phyloP scores from a whole-genome alignment of 2,329 filamentous ascomycete genomes.

The Colletotrichum sp. region DNA sequence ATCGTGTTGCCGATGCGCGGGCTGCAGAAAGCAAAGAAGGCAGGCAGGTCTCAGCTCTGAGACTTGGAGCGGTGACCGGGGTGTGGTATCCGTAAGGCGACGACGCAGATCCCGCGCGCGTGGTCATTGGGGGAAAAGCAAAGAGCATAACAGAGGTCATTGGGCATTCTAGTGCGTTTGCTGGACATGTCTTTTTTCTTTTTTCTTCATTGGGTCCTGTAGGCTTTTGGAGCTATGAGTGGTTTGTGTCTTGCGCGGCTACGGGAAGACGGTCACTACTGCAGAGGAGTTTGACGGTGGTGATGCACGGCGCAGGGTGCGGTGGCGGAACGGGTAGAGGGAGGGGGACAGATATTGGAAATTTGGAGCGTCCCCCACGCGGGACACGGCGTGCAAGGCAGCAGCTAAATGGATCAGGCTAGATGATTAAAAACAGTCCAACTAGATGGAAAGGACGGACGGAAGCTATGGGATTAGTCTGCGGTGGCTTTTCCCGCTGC shows the following conservation, averaged over 20 bases:
- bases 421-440: background rate
- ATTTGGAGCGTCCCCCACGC: background rate
- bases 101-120: background rate
- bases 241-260: background rate
- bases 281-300: background rate
- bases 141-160: background rate
- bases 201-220: background rate
- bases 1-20: background rate
- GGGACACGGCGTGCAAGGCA: background rate
- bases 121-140: background rate
- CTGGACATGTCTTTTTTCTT: background rate
- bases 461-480: background rate
- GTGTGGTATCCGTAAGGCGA: background rate
- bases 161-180: background rate
- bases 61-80: slow-evolving; percentile 11
- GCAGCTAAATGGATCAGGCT: background rate
- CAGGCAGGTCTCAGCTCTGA: background rate
- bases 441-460: background rate
- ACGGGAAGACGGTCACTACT: background rate
- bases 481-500: background rate
- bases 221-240: background rate
- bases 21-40: background rate
- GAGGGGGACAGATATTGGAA: background rate
- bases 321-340: background rate
- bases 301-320: background rate